Evolutionary conservation across 148 eudicot genomes (phyloP), one percentile per base, ranked within the genome.

Genomic region (Rhododendron molle): DNA sequence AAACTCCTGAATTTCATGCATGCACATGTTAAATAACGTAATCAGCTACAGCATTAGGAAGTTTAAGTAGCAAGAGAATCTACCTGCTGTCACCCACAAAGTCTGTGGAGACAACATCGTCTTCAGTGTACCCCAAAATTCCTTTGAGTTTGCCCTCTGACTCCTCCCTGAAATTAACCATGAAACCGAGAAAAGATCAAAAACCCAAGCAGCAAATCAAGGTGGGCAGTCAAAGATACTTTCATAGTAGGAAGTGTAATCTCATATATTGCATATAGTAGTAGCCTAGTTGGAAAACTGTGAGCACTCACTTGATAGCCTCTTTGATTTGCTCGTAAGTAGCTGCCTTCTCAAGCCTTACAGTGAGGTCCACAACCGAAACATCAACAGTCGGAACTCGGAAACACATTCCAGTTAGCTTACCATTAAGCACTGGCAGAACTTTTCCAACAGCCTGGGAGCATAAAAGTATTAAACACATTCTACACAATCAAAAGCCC

Each of bases 341-440:
- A 26, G 96, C 92, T 8, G 78, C 86, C 86, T 93, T 93, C 90
- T 93, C 94, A 54, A 93, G 89, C 88, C 94, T 91, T 2, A 91
- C 95, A 28, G 95, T 92, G 62, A 94, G 95, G 78, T 93, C 97
- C 69, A 93, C 97, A 52, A 94, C 97, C 0, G 94, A 94, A 76
- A 93, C 97, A 87, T 94, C 92, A 12, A 91, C 94, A 36, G 93
- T 94, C 11, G 95, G 96, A 20, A 94, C 94, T 1, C 94, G 94
- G 92, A 94, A 92, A 8, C 95, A 79, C 95, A 94, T 93, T 82
- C 97, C 97, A 1, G 95, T 94, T 44, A 94, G 78, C 90, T 94
- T 94, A 15, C 97, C 95, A 32, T 94, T 94, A 81, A 94, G 84
- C 4, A 91, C 85, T 6, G 95, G 97, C 12, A 94, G 92, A 67